Evolutionary conservation across 805 yeast species (phyloP), one percentile per base, ranked within the genome.

Genomic region (Candida awuae): DNA sequence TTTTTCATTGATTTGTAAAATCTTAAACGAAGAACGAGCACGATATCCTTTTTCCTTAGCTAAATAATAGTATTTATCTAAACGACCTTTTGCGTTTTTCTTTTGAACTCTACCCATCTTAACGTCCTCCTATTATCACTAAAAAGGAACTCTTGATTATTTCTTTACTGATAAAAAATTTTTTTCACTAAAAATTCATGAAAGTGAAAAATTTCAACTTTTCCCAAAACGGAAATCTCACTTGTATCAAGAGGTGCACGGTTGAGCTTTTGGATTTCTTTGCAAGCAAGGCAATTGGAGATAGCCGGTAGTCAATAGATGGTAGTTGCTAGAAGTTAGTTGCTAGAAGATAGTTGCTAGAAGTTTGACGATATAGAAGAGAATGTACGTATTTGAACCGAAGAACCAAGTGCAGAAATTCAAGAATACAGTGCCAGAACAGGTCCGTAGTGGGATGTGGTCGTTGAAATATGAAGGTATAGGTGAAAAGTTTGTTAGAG

Each of bases 41-140:
- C 99, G 77, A 57, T 92, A 92, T 32, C 98, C 98, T 63, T 90
- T 92, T 64, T 92, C 98, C 59, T 92, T 92, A 26, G 98, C 98
- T 27, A 92, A 75, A 60, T 76, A 83, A 62, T 92, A 92, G 82
- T 92, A 92, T 53, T 90, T 83, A 68, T 92, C 98, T 62, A 92
- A 80, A 79, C 98, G 97, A 71, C 98, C 98, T 73, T 92, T 90
- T 63, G 94, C 85, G 59, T 85, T 81, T 65, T 88, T 88, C 77
- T 88, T 88, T 58, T 88, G 95, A 32, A 92, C 85, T 65, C 95
- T 96, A 27, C 62, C 63, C 61, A 58, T 58, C 10, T 22, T 34
- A 10, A n/a, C n/a, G n/a, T n/a, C n/a, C n/a, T n/a, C n/a, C n/a
- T n/a, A n/a, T n/a, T n/a, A n/a, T n/a, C n/a, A n/a, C n/a, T n/a